phyloP scores from a whole-genome alignment of 305 asterid species.

The Fraxinus sp. region DNA sequence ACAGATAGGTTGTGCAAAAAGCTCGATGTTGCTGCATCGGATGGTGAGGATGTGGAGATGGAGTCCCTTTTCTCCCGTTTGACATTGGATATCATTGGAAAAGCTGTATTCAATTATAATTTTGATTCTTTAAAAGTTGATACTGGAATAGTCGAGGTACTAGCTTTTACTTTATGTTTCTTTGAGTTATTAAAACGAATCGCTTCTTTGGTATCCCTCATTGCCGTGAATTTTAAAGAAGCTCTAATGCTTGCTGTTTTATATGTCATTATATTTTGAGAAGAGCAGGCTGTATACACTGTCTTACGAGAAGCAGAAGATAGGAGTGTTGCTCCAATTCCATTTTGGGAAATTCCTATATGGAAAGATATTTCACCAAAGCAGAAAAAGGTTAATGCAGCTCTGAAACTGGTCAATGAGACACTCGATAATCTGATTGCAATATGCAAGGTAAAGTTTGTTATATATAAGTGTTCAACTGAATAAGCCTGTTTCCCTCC shows the following conservation, averaged over 20 bases:
- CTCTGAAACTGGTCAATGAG: constrained; percentile 79
- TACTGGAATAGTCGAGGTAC: constrained; percentile 90
- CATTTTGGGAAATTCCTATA: constrained; percentile 93
- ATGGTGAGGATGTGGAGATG: constrained; percentile 95
- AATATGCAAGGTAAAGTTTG: constrained; percentile 70
- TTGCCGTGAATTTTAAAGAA: constrained; percentile 4
- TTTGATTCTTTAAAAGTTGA: constrained; percentile 87
- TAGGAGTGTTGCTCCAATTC: constrained; percentile 87
- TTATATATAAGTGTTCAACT: neutral
- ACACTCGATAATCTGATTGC: constrained; percentile 80
- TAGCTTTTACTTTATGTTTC: constrained; percentile 12
- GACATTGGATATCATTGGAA: constrained; percentile 93
- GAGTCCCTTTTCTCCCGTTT: constrained; percentile 96
- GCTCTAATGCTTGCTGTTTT: constrained; percentile 3
- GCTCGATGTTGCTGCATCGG: constrained; percentile 87
- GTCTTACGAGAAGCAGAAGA: constrained; percentile 95
- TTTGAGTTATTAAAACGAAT: constrained; percentile 10
- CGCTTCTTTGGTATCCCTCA: constrained; percentile 3
- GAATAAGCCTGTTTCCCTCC: neutral
- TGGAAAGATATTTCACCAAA: constrained; percentile 98
- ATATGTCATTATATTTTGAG: constrained; percentile 13
- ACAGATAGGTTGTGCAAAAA: constrained; percentile 78
- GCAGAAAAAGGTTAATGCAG: constrained; percentile 73
- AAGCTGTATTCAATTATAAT: constrained; percentile 95
- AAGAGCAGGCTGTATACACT: constrained; percentile 87